Evolutionary conservation across 2,329 filamentous ascomycete species (phyloP).

Genomic region (Sporothrix brasiliensis): DNA sequence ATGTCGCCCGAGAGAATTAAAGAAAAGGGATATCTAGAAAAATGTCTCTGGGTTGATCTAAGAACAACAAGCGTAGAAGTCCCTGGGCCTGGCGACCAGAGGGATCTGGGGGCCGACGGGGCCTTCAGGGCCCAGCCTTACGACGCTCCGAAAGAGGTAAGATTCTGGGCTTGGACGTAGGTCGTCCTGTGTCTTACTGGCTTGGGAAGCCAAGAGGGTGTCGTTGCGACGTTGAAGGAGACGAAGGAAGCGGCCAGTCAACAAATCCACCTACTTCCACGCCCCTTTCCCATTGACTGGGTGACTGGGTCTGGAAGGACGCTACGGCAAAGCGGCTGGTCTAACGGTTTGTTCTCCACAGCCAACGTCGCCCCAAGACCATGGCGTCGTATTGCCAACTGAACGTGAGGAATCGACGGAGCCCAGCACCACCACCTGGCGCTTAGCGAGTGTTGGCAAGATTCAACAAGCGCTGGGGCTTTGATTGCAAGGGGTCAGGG

Average conservation of each 20-base stretch:
- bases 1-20: not conserved
- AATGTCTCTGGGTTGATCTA: slow-evolving; percentile 5
- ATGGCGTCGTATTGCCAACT: not conserved
- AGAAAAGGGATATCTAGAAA: not conserved
- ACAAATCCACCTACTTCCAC: no score
- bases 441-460: not conserved
- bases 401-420: no score
- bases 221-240: not conserved
- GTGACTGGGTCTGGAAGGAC: no score
- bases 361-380: not conserved
- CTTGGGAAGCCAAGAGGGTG: not conserved
- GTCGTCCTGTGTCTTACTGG: no score
- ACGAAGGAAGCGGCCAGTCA: not conserved
- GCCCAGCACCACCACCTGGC: slow-evolving; percentile 6
- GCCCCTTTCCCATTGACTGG: no score
- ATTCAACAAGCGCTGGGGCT: not conserved
- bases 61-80: not conserved
- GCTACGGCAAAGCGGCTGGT: no score
- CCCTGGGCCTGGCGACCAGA: no score
- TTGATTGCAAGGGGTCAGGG: slow-evolving; percentile 12
- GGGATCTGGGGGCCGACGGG: not conserved
- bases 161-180: slow-evolving; percentile 5
- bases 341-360: no score
- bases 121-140: slow-evolving; percentile 25
- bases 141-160: slow-evolving; percentile 19